A percentile compares a stretch with the other conserved stretches of the same genome.
Evolutionary conservation across 768 basidiomycete species (phyloP).

Genomic region (Lactifluus volemus): DNA sequence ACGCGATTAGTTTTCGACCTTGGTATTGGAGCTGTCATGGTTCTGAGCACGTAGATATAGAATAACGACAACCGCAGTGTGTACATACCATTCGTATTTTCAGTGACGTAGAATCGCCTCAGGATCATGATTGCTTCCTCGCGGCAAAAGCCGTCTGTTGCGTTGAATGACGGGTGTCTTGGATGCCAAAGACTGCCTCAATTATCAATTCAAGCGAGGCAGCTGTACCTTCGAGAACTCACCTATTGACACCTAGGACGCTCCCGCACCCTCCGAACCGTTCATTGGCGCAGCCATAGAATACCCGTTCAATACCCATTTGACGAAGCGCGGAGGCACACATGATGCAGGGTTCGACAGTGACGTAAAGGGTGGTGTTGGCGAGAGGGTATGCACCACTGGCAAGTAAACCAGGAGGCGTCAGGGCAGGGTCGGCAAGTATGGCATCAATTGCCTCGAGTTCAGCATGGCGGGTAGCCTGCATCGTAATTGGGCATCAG

Average conservation of each 20-base stretch:
- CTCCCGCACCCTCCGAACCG: constrained; percentile 96
- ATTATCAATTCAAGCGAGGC: not conserved
- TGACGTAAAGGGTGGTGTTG: constrained; percentile 86
- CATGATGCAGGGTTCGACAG: constrained; percentile 99
- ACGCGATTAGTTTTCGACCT: constrained; percentile 77
- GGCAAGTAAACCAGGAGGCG: constrained; percentile 32
- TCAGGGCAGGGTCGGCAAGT: constrained; percentile 51
- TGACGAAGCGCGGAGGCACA: constrained; percentile 94
- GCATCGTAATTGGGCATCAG: constrained; percentile 8
- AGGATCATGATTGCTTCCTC: constrained; percentile 57
- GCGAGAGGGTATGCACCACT: constrained; percentile 50
- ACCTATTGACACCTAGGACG: constrained; percentile 85
- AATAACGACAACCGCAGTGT: constrained; percentile 22
- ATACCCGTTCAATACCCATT: constrained; percentile 82
- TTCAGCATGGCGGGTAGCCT: constrained; percentile 97
- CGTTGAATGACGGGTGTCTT: constrained; percentile 62
- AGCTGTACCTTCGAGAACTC: constrained; percentile 21
- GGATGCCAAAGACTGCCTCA: constrained; percentile 56
- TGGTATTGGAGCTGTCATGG: constrained; percentile 70
- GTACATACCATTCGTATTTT: constrained; percentile 86
- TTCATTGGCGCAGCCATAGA: constrained; percentile 92
- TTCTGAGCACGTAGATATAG: constrained; percentile 2
- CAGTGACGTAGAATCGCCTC: constrained; percentile 67
- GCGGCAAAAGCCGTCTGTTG: constrained; percentile 42
- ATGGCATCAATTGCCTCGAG: constrained; percentile 93